Conservation (phyloP, 495 filamentous ascomycete species). For the Aspergillus baeticus region DNA sequence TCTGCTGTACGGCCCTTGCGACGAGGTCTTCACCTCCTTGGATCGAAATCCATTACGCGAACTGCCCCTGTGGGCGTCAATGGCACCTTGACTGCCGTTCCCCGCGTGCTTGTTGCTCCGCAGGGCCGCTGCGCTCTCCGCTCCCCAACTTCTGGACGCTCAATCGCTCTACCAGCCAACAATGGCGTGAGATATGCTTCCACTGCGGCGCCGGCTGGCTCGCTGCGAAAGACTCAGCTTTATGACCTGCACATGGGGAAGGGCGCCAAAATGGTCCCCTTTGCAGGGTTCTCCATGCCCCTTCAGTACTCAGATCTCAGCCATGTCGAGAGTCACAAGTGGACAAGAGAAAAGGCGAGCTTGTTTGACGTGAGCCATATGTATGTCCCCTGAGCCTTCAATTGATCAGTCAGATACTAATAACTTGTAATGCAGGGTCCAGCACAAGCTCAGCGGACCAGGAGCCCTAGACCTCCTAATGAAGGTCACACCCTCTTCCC, state of each 20-base stretch:
- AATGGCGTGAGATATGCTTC: slow-evolving; percentile 54
- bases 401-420: not conserved
- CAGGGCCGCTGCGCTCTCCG: slow-evolving; percentile 26
- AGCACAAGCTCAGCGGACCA: slow-evolving; percentile 72
- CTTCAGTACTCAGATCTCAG: slow-evolving; percentile 77
- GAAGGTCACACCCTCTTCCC: slow-evolving; percentile 71
- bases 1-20: slow-evolving; percentile 33
- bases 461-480: slow-evolving; percentile 76
- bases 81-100: slow-evolving; percentile 33
- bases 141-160: slow-evolving; percentile 19
- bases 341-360: slow-evolving; percentile 82
- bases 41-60: slow-evolving; percentile 27
- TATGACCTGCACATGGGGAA: slow-evolving; percentile 77
- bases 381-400: slow-evolving; percentile 29
- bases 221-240: slow-evolving; percentile 67
- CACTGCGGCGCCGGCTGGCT: slow-evolving; percentile 50
- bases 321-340: slow-evolving; percentile 77
- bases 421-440: slow-evolving; percentile 48
- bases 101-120: slow-evolving; percentile 36
- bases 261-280: slow-evolving; percentile 95
- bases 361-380: slow-evolving; percentile 79
- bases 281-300: slow-evolving; percentile 91
- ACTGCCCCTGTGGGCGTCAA: slow-evolving; percentile 35
- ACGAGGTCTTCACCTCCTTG: slow-evolving; percentile 35
- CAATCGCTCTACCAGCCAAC: slow-evolving; percentile 16